phyloP scores from a whole-genome alignment of 352 stramenopile species.

The Phytophthora chlamydospora region DNA sequence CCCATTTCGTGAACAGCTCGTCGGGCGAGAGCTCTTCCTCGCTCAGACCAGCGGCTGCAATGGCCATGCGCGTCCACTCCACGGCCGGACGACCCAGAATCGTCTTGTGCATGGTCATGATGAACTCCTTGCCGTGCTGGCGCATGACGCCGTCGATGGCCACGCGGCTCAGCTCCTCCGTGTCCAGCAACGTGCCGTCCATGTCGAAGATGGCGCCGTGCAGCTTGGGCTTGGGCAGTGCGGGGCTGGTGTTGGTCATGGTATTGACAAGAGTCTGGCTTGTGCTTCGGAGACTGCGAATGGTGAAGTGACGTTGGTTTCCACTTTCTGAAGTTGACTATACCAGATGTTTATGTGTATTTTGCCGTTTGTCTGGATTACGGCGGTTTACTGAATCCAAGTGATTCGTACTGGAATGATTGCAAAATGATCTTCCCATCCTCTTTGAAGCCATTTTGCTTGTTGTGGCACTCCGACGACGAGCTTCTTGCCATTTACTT shows the following conservation, averaged over 20 bases:
- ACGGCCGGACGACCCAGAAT: slow-evolving; percentile 71
- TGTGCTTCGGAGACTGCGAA: slow-evolving; percentile 13
- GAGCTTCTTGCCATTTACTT: too few species aligned
- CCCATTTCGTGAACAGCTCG: slow-evolving; percentile 70
- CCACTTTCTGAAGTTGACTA: slow-evolving; percentile 23
- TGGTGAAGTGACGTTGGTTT: slow-evolving; percentile 20
- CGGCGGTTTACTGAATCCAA: slow-evolving; percentile 2
- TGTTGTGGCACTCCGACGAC: too few species aligned
- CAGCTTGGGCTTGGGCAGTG: slow-evolving; percentile 27
- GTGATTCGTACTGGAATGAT: slow-evolving; percentile 17
- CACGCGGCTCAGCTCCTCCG: slow-evolving; percentile 71
- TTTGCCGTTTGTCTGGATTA: slow-evolving; percentile 11
- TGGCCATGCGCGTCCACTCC: slow-evolving; percentile 80
- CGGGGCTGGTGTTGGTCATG: slow-evolving; percentile 19
- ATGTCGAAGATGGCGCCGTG: slow-evolving; percentile 81
- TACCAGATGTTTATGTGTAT: slow-evolving; percentile 11
- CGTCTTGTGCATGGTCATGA: slow-evolving; percentile 69
- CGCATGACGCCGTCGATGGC: slow-evolving; percentile 61
- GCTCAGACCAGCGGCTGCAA: slow-evolving; percentile 38
- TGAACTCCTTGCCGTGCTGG: slow-evolving; percentile 65
- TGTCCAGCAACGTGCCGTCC: slow-evolving; percentile 85
- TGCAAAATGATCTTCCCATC: slow-evolving; percentile 2
- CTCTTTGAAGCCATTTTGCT: slow-evolving; percentile 1
- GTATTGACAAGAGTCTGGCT: background rate
- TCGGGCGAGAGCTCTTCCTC: slow-evolving; percentile 54